phyloP scores from a whole-genome alignment of 371 early-diverging fungal genomes.

The Catenaria anguillulae region DNA sequence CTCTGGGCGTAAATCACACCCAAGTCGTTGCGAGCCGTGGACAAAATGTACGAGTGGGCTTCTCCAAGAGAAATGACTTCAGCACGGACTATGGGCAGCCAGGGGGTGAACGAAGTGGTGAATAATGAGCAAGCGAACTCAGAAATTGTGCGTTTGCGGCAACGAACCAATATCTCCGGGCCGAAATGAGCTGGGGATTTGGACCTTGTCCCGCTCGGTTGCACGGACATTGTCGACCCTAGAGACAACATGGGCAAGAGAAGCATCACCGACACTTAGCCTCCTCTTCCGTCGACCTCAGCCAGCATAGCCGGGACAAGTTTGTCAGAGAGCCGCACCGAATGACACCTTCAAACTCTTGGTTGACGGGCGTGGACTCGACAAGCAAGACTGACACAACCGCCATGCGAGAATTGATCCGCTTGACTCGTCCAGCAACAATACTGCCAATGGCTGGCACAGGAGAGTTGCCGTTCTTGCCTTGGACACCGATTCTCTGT shows the following conservation, averaged over 20 bases:
- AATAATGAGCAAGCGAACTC: no score
- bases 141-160: no score
- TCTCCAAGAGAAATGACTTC: slow-evolving; percentile 86
- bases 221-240: slow-evolving; percentile 82
- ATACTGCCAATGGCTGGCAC: slow-evolving; percentile 72
- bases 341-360: slow-evolving; percentile 84
- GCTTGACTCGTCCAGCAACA: slow-evolving; percentile 70
- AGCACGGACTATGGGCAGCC: slow-evolving; percentile 43
- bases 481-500: slow-evolving; percentile 23
- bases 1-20: slow-evolving; percentile 90
- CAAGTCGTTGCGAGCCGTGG: slow-evolving; percentile 82
- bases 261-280: not conserved
- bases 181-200: slow-evolving; percentile 73
- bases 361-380: slow-evolving; percentile 60
- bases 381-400: slow-evolving; percentile 80
- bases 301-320: not conserved
- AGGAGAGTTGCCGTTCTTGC: slow-evolving; percentile 50
- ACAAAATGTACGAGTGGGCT: slow-evolving; percentile 70
- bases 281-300: no score
- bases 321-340: slow-evolving; percentile 28
- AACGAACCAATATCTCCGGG: slow-evolving; percentile 81
- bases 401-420: slow-evolving; percentile 71
- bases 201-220: slow-evolving; percentile 84
- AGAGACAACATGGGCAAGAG: not conserved
- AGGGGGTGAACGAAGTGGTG: no score